Evolutionary conservation across 2,329 filamentous ascomycete genomes (phyloP).

Genomic region (Furcasterigmium sp.): DNA sequence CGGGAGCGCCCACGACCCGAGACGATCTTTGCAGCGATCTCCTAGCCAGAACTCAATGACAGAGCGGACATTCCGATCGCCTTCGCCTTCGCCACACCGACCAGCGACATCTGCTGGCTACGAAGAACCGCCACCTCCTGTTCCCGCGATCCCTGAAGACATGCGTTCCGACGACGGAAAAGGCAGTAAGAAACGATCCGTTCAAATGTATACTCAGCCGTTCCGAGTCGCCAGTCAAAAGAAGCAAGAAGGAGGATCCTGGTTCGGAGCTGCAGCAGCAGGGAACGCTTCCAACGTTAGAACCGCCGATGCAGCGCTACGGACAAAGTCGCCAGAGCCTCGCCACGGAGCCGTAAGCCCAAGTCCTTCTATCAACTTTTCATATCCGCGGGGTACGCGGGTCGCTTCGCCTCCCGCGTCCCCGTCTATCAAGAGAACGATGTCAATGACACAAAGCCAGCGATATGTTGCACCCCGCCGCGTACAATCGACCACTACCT

Average conservation of each 20-base stretch:
- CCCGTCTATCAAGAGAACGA: slow-evolving; percentile 14
- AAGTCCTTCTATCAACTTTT: slow-evolving; percentile 51
- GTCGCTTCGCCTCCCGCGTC: slow-evolving; percentile 33
- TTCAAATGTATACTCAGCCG: slow-evolving; percentile 40
- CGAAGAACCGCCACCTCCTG: slow-evolving; percentile 64
- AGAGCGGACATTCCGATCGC: slow-evolving; percentile 79
- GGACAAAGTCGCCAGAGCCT: slow-evolving; percentile 20
- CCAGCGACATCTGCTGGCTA: slow-evolving; percentile 20
- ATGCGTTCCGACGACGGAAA: slow-evolving; percentile 19
- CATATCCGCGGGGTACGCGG: slow-evolving; percentile 44
- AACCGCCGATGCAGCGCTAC: slow-evolving; percentile 36
- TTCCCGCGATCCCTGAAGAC: slow-evolving; percentile 65
- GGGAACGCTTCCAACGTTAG: slow-evolving; percentile 40
- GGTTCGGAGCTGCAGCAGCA: slow-evolving; percentile 40
- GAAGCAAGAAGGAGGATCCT: slow-evolving; percentile 37
- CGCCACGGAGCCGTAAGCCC: slow-evolving; percentile 42
- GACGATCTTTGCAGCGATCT: slow-evolving; percentile 52
- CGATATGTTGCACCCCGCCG: slow-evolving; percentile 17
- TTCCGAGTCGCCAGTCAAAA: slow-evolving; percentile 50
- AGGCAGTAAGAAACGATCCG: slow-evolving; percentile 25
- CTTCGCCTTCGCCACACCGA: slow-evolving; percentile 53
- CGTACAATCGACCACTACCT: slow-evolving; percentile 15
- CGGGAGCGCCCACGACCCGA: slow-evolving; percentile 39
- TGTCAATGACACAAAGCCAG: slow-evolving; percentile 13
- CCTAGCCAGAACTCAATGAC: slow-evolving; percentile 79